Evolutionary conservation across 805 yeast genomes (phyloP), one percentile per base, ranked within the genome.

Genomic region (Candida maris): DNA sequence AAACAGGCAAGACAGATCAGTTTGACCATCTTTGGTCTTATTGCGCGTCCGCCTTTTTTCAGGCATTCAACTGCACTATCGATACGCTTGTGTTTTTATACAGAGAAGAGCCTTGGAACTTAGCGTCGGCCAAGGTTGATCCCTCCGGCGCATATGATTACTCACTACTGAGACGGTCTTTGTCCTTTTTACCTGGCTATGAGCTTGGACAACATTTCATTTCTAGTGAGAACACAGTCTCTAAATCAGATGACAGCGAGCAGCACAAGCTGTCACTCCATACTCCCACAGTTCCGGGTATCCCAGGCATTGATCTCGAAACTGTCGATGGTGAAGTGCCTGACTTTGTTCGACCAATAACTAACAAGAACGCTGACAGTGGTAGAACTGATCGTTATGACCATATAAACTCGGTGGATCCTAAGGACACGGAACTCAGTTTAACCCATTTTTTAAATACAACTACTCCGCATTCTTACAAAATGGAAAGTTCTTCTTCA

Each of bases 41-140:
- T 35, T 71, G 76, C 35, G 61, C 82, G 37, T 77, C 82, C n/a
- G 83, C 93, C 0, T 79, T 79, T 46, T 76, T 81, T 67, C 88
- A 83, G 58, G 89, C 95, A 2, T 71, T 85, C 49, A 82, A 82
- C 58, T 88, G 95, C 32, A 67, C 79, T 19, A 78, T 88, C 18
- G 95, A 88, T 52, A 69, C 88, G 0, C 39, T 75, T 13, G 95
- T 87, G 8, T 88, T 85, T 54, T 62, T 83, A 23, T 73, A 79
- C 44, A 68, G 95, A 37, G 97, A 88, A 54, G 71, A 67, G 40
- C 95, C 95, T 1, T 86, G 95, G 95, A 65, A 66, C 30, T 42
- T 54, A 31, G 50, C 53, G 35, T 51, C 46, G 12, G 10, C 34
- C 3, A 37, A 45, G 8, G 54, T 62, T 1, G 64, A 58, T 20